These are phyloP conservation scores for Pistacia atlantica DNA, from an alignment of 345 rosid genomes.

Conservation along the genomic window DNA sequence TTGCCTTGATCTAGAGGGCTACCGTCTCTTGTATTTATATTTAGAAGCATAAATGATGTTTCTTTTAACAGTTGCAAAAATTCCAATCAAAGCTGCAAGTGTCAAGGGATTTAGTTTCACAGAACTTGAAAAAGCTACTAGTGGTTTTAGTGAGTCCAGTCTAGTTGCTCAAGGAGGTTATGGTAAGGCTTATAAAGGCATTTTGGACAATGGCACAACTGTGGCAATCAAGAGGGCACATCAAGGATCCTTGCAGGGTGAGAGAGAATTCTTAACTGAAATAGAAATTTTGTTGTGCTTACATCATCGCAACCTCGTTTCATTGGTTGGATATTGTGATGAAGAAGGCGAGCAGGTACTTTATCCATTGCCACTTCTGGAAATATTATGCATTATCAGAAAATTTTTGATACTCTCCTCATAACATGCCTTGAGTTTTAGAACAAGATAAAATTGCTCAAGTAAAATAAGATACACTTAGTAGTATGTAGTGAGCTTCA, in stretches of 20 bases:
- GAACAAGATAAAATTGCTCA: too few relatives aligned
- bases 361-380: background rate
- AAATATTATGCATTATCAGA: background rate
- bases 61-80: slow-evolving; percentile 27
- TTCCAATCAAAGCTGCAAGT: slow-evolving; percentile 39
- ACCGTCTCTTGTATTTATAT: background rate
- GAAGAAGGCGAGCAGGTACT: slow-evolving; percentile 50
- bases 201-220: slow-evolving; percentile 40
- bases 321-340: slow-evolving; percentile 55
- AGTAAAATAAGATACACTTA: background rate
- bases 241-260: slow-evolving; percentile 48
- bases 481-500: background rate
- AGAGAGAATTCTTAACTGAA: slow-evolving; percentile 55
- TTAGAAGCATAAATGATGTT: background rate
- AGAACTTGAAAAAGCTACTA: too few relatives aligned
- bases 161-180: slow-evolving; percentile 59
- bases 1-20: background rate
- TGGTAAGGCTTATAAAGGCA: slow-evolving; percentile 57
- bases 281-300: slow-evolving; percentile 48
- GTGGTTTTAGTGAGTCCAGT: background rate
- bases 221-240: slow-evolving; percentile 60
- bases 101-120: slow-evolving; percentile 33
- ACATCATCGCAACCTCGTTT: slow-evolving; percentile 66
- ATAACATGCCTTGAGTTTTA: too few relatives aligned
- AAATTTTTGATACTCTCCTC: too few relatives aligned